Conservation (phyloP, 192 early-diverging fungal genomes). For the Umbelopsis ramanniana region DNA sequence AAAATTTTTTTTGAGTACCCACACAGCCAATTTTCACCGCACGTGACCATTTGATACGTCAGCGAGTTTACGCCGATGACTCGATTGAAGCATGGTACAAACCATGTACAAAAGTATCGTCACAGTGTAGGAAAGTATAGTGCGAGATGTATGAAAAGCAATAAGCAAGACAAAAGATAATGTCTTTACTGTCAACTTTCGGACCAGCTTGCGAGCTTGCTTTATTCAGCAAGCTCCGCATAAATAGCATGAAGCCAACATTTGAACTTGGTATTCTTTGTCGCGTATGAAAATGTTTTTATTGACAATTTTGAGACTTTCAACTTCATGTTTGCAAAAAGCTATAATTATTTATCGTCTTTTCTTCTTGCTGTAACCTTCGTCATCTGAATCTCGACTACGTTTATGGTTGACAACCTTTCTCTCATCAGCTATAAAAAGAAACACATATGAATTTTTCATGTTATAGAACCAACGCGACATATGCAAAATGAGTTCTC, state of each 20-base stretch:
- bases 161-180: no score
- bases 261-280: no score
- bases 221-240: no score
- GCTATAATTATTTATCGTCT: constrained; percentile 18
- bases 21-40: neutral
- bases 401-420: constrained; percentile 20
- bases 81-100: no score
- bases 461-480: neutral
- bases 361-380: constrained; percentile 25
- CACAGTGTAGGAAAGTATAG: no score
- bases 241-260: no score
- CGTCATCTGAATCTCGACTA: constrained; percentile 28
- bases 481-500: neutral
- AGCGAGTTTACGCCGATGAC: no score
- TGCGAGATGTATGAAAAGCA: no score
- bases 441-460: neutral
- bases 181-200: no score
- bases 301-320: neutral
- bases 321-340: neutral
- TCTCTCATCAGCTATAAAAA: constrained; percentile 28
- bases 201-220: no score
- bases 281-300: neutral
- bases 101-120: no score
- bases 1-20: neutral
- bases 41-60: no score